Conservation (phyloP, 208 protist species). For the Trypanosomatidae sp. region DNA sequence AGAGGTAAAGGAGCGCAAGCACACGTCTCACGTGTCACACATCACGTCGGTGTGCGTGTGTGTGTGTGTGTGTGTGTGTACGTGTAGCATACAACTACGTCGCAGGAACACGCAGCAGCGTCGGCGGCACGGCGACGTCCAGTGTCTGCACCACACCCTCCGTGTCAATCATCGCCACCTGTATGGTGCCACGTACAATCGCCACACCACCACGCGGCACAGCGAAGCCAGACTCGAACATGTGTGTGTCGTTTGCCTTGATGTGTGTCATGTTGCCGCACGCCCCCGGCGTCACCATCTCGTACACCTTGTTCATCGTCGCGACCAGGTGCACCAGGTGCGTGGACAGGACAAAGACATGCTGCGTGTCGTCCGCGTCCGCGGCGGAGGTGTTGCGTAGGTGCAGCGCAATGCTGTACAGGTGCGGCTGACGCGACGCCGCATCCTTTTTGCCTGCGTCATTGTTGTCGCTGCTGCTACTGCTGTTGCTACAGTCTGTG, state of each 20-base stretch:
- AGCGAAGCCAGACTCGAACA: conserved; percentile 56
- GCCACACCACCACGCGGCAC: conserved; percentile 31
- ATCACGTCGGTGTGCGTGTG: no score
- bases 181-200: conserved; percentile 71
- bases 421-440: neutral
- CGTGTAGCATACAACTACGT: no score
- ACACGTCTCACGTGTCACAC: no score
- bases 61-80: no score
- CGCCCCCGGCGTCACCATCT: conserved; percentile 63
- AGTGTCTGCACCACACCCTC: conserved; percentile 45
- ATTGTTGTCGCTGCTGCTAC: neutral
- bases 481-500: neutral
- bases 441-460: neutral
- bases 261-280: conserved; percentile 64
- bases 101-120: conserved; percentile 32
- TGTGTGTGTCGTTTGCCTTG: conserved; percentile 59
- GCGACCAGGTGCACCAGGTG: conserved; percentile 59
- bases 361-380: conserved; percentile 15
- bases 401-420: neutral
- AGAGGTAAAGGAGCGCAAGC: no score
- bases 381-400: neutral
- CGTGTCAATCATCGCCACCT: conserved; percentile 69
- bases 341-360: conserved; percentile 64
- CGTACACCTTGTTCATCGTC: conserved; percentile 18
- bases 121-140: conserved; percentile 59